A percentile compares a stretch with the other conserved stretches of the same genome.
These are phyloP conservation scores for Alternaria panax DNA, from an alignment of 2,329 filamentous ascomycete genomes.

Conservation along the genomic window DNA sequence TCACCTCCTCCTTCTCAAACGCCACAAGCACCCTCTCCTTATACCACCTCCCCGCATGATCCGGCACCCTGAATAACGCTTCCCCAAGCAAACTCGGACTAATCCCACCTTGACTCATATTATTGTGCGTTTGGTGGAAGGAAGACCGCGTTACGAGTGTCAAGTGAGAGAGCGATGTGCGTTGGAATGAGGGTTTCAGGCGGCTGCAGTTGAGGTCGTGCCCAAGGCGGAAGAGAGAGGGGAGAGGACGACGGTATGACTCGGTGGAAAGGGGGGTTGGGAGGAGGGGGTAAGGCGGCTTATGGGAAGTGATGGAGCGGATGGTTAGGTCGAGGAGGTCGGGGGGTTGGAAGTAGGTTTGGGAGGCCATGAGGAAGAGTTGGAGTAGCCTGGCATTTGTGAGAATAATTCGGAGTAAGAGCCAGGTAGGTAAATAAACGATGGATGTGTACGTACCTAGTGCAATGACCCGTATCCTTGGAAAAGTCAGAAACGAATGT, in stretches of 20 bases:
- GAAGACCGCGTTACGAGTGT: not conserved
- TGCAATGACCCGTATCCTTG: constrained; percentile 3
- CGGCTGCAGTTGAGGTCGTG: not conserved
- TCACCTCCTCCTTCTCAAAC: constrained; percentile 16
- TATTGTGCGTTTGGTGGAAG: not conserved
- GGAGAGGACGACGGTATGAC: not conserved
- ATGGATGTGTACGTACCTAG: constrained; percentile 8
- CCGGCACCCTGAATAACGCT: constrained; percentile 8
- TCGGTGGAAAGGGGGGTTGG: constrained; percentile 8
- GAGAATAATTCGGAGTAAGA: no score
- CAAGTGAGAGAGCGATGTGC: not conserved
- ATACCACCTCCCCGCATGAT: constrained; percentile 14
- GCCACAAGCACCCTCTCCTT: constrained; percentile 7
- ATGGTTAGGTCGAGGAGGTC: constrained; percentile 36
- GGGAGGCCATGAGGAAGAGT: constrained; percentile 27
- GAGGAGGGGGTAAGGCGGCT: constrained; percentile 21
- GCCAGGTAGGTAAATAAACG: not conserved
- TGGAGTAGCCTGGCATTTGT: constrained; percentile 24
- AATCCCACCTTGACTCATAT: not conserved
- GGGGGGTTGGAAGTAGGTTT: constrained; percentile 34
- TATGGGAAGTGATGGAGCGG: constrained; percentile 17
- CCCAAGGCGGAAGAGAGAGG: not conserved
- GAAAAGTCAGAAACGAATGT: constrained; percentile 24
- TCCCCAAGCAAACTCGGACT: not conserved
- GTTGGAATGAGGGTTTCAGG: not conserved